Base-by-base conservation (phyloP, 2,329 filamentous ascomycete species). In the Furcasterigmium sp. region DNA sequence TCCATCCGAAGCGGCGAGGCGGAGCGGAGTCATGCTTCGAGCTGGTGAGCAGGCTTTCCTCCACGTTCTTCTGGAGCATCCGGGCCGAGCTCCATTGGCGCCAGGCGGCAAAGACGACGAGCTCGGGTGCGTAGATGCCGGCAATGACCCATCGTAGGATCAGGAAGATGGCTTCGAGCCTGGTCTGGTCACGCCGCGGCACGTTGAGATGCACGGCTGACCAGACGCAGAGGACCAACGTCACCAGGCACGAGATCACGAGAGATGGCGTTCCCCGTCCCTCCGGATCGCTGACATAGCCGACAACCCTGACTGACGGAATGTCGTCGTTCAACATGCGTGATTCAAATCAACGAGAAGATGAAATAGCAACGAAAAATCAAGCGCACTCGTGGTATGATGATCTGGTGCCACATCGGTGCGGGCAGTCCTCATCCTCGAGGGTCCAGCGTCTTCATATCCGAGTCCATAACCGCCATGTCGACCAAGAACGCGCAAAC, bases 121-220 rank as follows among this genome's bases (percentile, higher is more conserved):
- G 38, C 44, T 63, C 61, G 3, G 62, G 61, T 8, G 52, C 55
- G 37, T 59, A 52, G 23, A 64, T 46, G 7, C 56, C 61, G 8
- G 56, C 37, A 2, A 62, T 14, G 9, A 55, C 50, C 61, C 60
- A 64, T 51, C 43, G 43, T 8, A 51, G 9, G 39, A 53, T 53
- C 36, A 20, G 39, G 19, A 32, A 42, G 36, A 39, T 49, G 25
- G 32, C 37, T 23, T 45, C 37, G n/a, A n/a, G 30, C 3, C 18
- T 17, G 11, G 30, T 42, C 39, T 46, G 45, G 18, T 42, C 32
- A 14, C 20, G 49, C 39, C 11, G 29, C 13, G 57, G 58, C 14
- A 66, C 51, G 41, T 65, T 64, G 15, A 63, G 51, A 42, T 65
- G 60, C 6, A 65, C 41, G 14, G 60, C 58, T 10, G 57, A 55